A percentile compares a stretch with the other conserved stretches of the same genome.
phyloP scores from a whole-genome alignment of 75 land plant genomes.

The Azolla pinnata region DNA sequence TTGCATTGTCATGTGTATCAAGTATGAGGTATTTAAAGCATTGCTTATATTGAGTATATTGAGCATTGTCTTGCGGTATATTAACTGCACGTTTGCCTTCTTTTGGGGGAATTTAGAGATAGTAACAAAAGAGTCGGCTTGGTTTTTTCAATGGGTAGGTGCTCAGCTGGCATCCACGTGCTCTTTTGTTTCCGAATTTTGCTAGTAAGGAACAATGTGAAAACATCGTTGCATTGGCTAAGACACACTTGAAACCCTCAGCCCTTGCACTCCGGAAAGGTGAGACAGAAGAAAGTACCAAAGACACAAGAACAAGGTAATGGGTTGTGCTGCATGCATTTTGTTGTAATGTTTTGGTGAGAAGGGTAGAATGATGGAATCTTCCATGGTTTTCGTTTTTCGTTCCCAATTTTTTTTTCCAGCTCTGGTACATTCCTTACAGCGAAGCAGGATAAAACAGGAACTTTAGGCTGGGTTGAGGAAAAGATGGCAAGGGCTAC shows the following conservation, averaged over 20 bases:
- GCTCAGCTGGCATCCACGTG: constrained; percentile 90
- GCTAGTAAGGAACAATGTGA: constrained; percentile 81
- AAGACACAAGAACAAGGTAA: constrained; percentile 90
- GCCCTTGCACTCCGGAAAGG: constrained; percentile 77
- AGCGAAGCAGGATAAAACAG: constrained; percentile 60
- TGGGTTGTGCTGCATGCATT: too few species aligned
- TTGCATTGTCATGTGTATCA: too few species aligned
- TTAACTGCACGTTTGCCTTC: background rate
- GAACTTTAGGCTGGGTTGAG: constrained; percentile 55
- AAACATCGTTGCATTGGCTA: constrained; percentile 50
- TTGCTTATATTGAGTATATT: too few species aligned
- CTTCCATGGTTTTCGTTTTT: background rate
- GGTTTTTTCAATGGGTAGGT: constrained; percentile 37
- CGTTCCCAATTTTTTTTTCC: constrained; percentile 11
- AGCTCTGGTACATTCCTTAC: constrained; percentile 81
- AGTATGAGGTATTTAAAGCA: too few species aligned
- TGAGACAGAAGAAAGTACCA: constrained; percentile 68
- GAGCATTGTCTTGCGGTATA: too few species aligned
- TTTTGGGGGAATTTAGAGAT: background rate
- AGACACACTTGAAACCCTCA: constrained; percentile 58
- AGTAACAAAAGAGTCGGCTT: background rate
- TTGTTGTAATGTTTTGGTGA: too few species aligned
- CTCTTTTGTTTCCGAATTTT: constrained; percentile 76
- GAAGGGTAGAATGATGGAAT: background rate
- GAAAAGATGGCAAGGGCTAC: constrained; percentile 82